Evolutionary conservation across 225 moss, liverwort and hornwort genomes (phyloP), one percentile per base, ranked within the genome.

Genomic region (Marchantia paleacea): DNA sequence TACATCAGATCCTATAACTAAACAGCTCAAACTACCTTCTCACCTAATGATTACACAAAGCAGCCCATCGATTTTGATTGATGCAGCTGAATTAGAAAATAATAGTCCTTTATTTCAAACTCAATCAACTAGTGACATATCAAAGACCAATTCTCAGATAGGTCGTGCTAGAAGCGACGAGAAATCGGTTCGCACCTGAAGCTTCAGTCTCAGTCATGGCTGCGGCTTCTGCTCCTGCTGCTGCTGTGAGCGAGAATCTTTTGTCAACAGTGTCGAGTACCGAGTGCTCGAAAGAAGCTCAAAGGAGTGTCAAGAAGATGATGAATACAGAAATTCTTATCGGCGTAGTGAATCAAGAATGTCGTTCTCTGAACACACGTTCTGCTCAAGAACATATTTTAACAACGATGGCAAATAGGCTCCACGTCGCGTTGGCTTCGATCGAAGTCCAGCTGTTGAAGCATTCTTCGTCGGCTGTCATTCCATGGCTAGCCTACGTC

Each of bases 171-270:
- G 31, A 29, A 4, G 28, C 52, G 55, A 25, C 3, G 13, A 62
- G 12, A 11, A 25, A n/a, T 62, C 25, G 7, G 12, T 47, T 7
- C 30, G 24, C 65, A 78, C 78, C 78, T n/a, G 78, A 47, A 50
- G 49, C 78, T 78, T 78, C 78, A 64, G 64, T 65, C 47, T 66
- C 78, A 25, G 78, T 64, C 78, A 78, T 78, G 31, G 50, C 25
- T 65, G 63, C 78, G 11, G 60, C 20, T 39, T 39, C 39, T 39
- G 39, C 39, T n/a, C n/a, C n/a, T 39, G 39, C 39, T 62, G 57
- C 39, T 39, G 39, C 61, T 19, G 20, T 74, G 0, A 6, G 28
- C 16, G 74, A 74, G 16, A 55, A 74, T 74, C 14, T 74, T 30
- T 10, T 30, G 54, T 55, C 3, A 12, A 7, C 3, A 70, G 2